Percentiles rank a stretch among this genome's conserved stretches.
Evolutionary conservation across 257 asterid genomes (phyloP).

Genomic region (Hygrophila difformis): DNA sequence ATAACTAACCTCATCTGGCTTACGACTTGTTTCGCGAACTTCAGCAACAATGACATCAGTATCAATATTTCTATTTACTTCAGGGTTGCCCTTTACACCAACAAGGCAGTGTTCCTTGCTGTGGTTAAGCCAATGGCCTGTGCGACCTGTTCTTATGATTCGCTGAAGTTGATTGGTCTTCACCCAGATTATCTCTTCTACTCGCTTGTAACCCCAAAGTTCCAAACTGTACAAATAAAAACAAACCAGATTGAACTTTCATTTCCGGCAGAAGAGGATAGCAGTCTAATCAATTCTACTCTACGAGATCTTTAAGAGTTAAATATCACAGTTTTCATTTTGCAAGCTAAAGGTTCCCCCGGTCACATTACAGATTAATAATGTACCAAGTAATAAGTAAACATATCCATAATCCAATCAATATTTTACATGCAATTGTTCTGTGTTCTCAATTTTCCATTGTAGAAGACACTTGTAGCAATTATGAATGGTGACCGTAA

Average conservation of each 20-base stretch:
- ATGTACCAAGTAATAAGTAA: background rate
- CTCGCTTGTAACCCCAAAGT: conserved; percentile 97
- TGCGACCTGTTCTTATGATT: conserved; percentile 94
- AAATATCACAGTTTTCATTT: conserved; percentile 4
- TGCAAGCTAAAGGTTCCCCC: background rate
- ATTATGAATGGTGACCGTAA: conserved; percentile 1
- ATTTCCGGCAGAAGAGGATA: background rate
- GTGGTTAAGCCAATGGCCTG: conserved; percentile 99
- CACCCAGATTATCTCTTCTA: conserved; percentile 98
- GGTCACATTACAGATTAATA: background rate
- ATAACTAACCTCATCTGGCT: conserved; percentile 94
- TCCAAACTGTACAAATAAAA: conserved; percentile 57
- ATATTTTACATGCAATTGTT: background rate
- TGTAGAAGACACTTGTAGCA: background rate
- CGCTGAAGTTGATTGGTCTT: conserved; percentile 98
- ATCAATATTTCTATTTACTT: conserved; percentile 91
- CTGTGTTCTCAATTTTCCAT: background rate
- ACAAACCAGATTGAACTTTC: conserved; percentile 7
- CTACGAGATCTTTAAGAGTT: background rate
- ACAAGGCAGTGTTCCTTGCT: conserved; percentile 99
- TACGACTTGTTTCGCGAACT: conserved; percentile 99
- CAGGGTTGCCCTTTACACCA: conserved; percentile 97
- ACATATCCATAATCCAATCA: background rate
- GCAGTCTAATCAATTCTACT: background rate
- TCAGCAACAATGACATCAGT: conserved; percentile 99